Base-by-base conservation (phyloP, 2,329 filamentous ascomycete genomes). In the Pseudonectria foliicola region DNA sequence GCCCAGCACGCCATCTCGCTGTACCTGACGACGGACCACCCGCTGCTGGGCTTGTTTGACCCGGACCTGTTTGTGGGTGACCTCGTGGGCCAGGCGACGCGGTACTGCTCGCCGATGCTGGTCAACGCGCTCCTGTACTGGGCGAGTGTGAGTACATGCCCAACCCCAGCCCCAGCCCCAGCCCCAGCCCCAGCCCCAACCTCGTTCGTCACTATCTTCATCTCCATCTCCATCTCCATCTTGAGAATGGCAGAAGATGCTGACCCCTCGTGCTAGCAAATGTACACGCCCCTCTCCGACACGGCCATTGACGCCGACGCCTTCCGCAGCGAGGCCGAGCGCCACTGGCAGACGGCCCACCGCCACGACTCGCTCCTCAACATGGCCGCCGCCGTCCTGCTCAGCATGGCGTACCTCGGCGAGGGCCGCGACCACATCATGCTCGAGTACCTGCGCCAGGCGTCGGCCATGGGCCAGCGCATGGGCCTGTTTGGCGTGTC, bases 21-120 rank as follows among this genome's bases (percentile, higher is more conserved):
- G 2, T 63, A 64, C 27, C 38, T 63, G 5, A 44, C 51, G 33
- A 63, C 60, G 2, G 61, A 66, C 10, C 58, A 64, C 34, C 60
- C 62, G 0, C 45, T 66, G 2, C 39, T 66, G 10, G 59, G 57
- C 2, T 35, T 51, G 1, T 66, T 66, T 32, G 51, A 63, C 15
- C 45, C 62, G 0, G 13, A 47, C 13, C 37, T 60, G 1, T 62
- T 66, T 31, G 38, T 65, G 18, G 29, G 40, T 6, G 59, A 65
- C 34, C 45, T 66, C 3, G 38, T 62, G 7, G 34, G 39, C 12
- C 39, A 40, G 3, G 38, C 34, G 16, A 25, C 33, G 1, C 33
- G 38, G 1, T 50, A 51, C 29, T 63, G 60, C 28, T 61, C 55
- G 4, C 39, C 40, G 2, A 47, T 62, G 12, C 43, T 64, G 1